phyloP scores from a whole-genome alignment of 116 monocot species.

The Papilionanthe hybrid region DNA sequence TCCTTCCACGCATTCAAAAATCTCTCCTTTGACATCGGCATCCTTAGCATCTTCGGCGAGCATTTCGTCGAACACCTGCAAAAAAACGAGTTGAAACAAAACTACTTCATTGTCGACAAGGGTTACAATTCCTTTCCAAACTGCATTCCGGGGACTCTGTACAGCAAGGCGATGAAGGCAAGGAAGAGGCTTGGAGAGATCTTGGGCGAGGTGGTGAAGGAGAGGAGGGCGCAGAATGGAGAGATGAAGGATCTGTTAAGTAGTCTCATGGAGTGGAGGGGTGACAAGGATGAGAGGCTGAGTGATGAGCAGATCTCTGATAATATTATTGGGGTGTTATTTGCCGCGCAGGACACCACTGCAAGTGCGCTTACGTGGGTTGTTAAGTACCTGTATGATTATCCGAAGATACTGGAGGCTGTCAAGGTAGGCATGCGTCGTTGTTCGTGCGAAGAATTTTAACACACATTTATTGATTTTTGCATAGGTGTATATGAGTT shows the following conservation, averaged over 20 bases:
- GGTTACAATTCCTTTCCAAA: slow-evolving; percentile 82
- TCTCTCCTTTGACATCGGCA: slow-evolving; percentile 60
- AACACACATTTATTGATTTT: too few species aligned
- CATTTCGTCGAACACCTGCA: slow-evolving; percentile 15
- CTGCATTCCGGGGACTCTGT: slow-evolving; percentile 49
- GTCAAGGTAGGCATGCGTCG: slow-evolving; percentile 39
- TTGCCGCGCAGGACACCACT: slow-evolving; percentile 87
- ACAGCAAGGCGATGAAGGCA: slow-evolving; percentile 52
- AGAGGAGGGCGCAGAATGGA: slow-evolving; percentile 30
- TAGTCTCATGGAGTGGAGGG: slow-evolving; percentile 37
- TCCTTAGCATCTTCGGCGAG: slow-evolving; percentile 57
- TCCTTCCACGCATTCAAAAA: slow-evolving; percentile 32
- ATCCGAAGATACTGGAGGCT: slow-evolving; percentile 53
- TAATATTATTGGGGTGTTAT: slow-evolving; percentile 77
- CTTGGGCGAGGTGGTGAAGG: slow-evolving; percentile 45
- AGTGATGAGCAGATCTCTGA: slow-evolving; percentile 73
- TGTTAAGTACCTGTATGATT: slow-evolving; percentile 71
- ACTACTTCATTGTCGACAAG: slow-evolving; percentile 64
- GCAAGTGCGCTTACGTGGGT: slow-evolving; percentile 85
- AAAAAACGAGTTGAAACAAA: slow-evolving; percentile 56
- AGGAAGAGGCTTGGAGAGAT: slow-evolving; percentile 38
- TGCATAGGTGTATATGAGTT: too few species aligned
- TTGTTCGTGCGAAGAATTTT: too few species aligned
- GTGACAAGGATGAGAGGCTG: slow-evolving; percentile 22
- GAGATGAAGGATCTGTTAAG: slow-evolving; percentile 44